A percentile compares a stretch with the other conserved stretches of the same genome.
These are phyloP conservation scores for Globisporangium nagaii DNA, from an alignment of 352 stramenopile species.

Conservation along the genomic window DNA sequence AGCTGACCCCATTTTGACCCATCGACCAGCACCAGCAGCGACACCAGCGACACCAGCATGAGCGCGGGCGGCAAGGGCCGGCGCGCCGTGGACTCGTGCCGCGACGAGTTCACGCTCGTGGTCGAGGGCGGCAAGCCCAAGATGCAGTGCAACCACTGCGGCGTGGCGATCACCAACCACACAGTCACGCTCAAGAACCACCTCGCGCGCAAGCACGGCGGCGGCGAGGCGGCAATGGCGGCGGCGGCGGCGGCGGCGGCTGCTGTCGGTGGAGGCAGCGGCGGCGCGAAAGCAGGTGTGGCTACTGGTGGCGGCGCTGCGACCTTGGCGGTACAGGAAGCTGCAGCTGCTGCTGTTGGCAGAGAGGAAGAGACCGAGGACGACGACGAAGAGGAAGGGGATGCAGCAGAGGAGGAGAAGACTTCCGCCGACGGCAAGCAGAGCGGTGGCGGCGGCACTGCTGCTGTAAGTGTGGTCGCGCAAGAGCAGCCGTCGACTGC, in stretches of 20 bases:
- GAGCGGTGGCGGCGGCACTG: neutral
- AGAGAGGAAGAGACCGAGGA: neutral
- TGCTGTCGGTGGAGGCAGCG: neutral
- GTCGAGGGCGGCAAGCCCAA: constrained; percentile 12
- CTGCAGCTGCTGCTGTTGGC: too few species aligned
- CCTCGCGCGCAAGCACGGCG: constrained; percentile 12
- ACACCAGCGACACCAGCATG: neutral
- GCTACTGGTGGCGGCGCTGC: neutral
- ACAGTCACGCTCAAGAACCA: constrained; percentile 17
- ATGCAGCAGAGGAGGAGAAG: neutral
- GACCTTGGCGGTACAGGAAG: too few species aligned
- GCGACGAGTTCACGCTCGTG: constrained; percentile 16
- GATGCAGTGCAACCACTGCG: constrained; percentile 17
- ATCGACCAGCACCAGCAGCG: neutral
- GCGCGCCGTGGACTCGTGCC: constrained; percentile 5
- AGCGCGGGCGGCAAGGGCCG: constrained; percentile 3
- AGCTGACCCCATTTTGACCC: neutral
- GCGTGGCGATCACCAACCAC: constrained; percentile 12
- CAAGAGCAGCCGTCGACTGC: neutral
- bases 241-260: neutral
- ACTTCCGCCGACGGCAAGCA: neutral
- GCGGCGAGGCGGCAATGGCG: neutral
- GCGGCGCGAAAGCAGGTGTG: neutral
- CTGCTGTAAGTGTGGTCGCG: too few species aligned
- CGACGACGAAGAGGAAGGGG: neutral